These are phyloP conservation scores for Chrysanthemum lavandulifolium DNA, from an alignment of 129 eudicot genomes.

Conservation along the genomic window DNA sequence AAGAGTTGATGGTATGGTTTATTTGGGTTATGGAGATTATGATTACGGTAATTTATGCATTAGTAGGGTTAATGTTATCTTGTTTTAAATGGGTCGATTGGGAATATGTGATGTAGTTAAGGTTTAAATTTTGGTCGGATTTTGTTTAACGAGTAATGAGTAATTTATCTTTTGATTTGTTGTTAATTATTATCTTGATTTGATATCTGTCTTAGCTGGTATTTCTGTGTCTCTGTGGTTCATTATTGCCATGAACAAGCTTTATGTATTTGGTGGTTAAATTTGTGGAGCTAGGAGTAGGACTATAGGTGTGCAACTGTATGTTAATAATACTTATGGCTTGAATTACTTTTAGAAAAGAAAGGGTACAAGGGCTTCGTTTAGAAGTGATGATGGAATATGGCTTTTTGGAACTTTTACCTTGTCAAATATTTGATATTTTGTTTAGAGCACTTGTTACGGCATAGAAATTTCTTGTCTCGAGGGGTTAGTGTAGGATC, in stretches of 20 bases:
- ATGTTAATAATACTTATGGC: no score
- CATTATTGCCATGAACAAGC: not conserved
- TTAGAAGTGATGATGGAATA: no score
- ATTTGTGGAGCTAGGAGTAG: no score
- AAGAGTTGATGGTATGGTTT: slow-evolving; percentile 39
- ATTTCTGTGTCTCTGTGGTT: not conserved
- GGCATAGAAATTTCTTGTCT: no score
- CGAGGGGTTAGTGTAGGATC: no score
- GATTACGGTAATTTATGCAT: not conserved
- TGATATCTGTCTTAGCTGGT: not conserved
- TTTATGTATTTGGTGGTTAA: not conserved
- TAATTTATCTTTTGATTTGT: not conserved
- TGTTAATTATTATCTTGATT: not conserved
- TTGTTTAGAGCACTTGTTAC: not conserved
- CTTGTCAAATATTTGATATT: not conserved
- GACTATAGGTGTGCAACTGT: no score
- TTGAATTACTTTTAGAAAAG: no score
- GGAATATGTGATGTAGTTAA: not conserved
- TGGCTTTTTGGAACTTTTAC: not conserved
- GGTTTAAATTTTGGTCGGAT: not conserved
- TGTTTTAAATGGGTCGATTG: not conserved
- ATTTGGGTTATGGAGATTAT: slow-evolving; percentile 12
- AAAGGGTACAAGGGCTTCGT: not conserved
- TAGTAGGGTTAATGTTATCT: not conserved
- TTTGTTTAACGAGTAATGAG: not conserved